phyloP scores from a whole-genome alignment of 768 basidiomycete species.

The Amanita thiersii region DNA sequence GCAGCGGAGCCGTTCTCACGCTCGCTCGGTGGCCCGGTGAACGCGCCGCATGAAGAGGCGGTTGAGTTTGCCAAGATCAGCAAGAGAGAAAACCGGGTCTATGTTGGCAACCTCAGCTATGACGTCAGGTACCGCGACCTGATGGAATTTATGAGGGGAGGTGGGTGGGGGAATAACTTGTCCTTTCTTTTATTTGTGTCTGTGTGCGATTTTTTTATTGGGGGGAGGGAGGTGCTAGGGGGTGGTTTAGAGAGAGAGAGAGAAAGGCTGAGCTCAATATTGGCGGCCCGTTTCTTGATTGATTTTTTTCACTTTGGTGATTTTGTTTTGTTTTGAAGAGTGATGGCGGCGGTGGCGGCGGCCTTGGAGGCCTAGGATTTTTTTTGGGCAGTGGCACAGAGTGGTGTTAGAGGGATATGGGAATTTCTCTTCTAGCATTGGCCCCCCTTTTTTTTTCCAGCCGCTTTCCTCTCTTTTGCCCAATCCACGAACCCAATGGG shows the following conservation, averaged over 20 bases:
- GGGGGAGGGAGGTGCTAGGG: conserved; percentile 2
- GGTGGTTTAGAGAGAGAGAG: no score
- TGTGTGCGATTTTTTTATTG: no score
- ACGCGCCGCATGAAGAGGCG: conserved; percentile 88
- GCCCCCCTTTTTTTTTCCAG: conserved; percentile 7
- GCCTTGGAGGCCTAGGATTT: neutral
- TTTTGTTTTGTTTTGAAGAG: conserved; percentile 22
- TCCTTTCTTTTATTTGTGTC: no score
- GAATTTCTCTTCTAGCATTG: conserved; percentile 6
- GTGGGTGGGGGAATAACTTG: conserved; percentile 86
- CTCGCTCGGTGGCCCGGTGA: conserved; percentile 84
- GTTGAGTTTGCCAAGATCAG: conserved; percentile 91
- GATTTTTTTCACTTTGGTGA: conserved; percentile 11
- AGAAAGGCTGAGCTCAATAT: no score
- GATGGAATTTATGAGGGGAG: conserved; percentile 99
- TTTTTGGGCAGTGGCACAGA: conserved; percentile 1
- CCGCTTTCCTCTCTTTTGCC: conserved; percentile 6
- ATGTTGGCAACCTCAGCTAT: conserved; percentile 98
- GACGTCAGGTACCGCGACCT: conserved; percentile 98
- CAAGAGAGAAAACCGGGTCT: conserved; percentile 97
- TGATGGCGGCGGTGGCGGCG: conserved; percentile 17
- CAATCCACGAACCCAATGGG: conserved; percentile 12
- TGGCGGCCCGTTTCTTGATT: conserved; percentile 17
- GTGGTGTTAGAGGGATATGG: conserved; percentile 8
- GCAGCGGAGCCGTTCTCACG: conserved; percentile 58